Conservation (phyloP, 73 alveolate species). For the Paramecium primaurelia region DNA sequence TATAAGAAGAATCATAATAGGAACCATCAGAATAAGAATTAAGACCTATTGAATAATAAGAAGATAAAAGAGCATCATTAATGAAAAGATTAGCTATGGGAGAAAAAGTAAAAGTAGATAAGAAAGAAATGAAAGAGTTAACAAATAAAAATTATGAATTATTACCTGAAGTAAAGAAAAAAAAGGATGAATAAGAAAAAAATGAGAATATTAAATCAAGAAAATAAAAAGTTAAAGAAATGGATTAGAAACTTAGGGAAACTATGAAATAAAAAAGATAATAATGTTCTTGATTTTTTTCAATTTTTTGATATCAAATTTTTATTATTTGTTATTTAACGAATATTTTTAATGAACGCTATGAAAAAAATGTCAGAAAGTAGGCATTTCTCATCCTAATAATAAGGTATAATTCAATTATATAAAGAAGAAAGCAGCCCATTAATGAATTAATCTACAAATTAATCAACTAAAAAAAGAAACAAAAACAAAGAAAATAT, state of each 20-base stretch:
- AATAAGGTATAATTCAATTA: neutral
- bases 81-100: conserved; percentile 34
- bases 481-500: conserved; percentile 30
- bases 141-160: conserved; percentile 79
- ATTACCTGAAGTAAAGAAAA: conserved; percentile 80
- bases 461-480: conserved; percentile 16
- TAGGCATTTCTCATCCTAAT: conserved; percentile 32
- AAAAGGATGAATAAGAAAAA: conserved; percentile 73
- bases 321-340: conserved; percentile 38
- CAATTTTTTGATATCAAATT: neutral
- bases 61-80: neutral
- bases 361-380: neutral
- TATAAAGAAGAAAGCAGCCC: neutral
- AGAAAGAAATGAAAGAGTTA: conserved; percentile 75
- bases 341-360: conserved; percentile 39
- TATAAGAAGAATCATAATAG: neutral
- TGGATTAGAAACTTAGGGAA: conserved; percentile 65
- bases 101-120: conserved; percentile 66
- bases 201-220: conserved; percentile 66
- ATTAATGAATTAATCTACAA: neutral
- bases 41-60: neutral
- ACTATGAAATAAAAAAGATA: conserved; percentile 23
- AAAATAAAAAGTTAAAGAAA: conserved; percentile 68
- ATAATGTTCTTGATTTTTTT: neutral
- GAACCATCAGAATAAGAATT: neutral